Evolutionary conservation across 2,329 filamentous ascomycete genomes (phyloP), one percentile per base, ranked within the genome.

Genomic region (Tolypocladium endophyticum): DNA sequence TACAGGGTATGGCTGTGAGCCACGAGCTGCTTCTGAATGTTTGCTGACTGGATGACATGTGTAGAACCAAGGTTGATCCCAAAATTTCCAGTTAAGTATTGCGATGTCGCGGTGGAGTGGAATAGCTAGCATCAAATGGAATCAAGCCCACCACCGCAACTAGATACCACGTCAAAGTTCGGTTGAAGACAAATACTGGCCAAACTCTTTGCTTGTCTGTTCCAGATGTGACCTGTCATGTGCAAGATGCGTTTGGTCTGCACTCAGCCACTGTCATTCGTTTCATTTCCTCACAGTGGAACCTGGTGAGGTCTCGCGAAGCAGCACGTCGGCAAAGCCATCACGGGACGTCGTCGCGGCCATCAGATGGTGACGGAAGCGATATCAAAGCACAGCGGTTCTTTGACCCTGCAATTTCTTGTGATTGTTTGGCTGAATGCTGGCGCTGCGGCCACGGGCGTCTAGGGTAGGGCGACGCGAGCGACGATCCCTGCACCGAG

Each of bases 41-140:
- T 41, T 30, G 52, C 30, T 39, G 52, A 41, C 35, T 45, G 25
- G 53, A 14, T 11, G 43, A 20, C 35, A 39, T 3, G 50, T 39
- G 36, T n/a, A 71, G 69, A 11, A 64, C 41, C 57, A 70, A 71
- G 62, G 66, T 70, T 30, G 58, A 68, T 38, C 59, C 67, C 47
- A 75, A 75, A 68, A 64, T 67, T 61, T 75, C 73, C 62, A 72
- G 75, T 68, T 75, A 71, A 59, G 16, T 14, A 18, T 4, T 4
- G n/a, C n/a, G 23, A 50, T n/a, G 23, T 5, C 12, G 28, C 18
- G 30, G 18, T 20, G 6, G 28, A 53, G 18, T 30, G 28, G 50
- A n/a, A 20, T 18, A n/a, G n/a, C 20, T 2, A 4, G n/a, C 11
- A 53, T 28, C 28, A 30, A 28, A 9, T 28, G 12, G 35, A 12